Base-by-base conservation (phyloP, 352 stramenopile genomes). In the Phytophthora pluvialis region DNA sequence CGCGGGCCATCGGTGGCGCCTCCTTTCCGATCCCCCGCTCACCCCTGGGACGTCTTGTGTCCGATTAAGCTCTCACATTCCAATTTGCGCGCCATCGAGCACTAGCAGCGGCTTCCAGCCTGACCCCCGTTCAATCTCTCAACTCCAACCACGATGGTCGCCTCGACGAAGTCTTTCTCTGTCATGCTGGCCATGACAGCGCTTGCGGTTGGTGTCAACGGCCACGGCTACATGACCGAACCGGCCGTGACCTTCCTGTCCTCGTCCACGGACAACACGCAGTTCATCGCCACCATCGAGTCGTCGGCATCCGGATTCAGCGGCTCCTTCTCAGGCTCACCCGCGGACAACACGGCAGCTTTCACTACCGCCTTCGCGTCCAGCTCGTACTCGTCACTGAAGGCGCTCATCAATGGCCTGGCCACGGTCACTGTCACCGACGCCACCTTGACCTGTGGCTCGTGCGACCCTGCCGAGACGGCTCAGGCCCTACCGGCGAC, bases 241-340 rank as follows among this genome's bases (percentile, higher is more conserved):
- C 64, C 64, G 5, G 47, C 39, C 15, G 51, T 55, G 33, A 69
- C 43, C 2, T 73, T 73, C 42, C 28, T 49, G 9, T 33, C 43
- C 21, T 28, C 40, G 11, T 51, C 62, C 1, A 55, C 55, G 3
- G 64, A 73, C 52, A 36, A 42, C n/a, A 64, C 64, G 6, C 64
- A 73, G 59, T 73, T 56, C 53, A 58, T 73, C n/a, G 64, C 45
- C 11, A 65, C 64, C 3, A 73, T 73, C 31, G 45, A 73, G 32
- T 31, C 64, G 0, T 57, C 59, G 6, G 51, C 45, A 3, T 69
- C 64, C 1, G 64, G 64, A 21, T 39, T 73, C 9, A 48, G 15
- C 12, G 64, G 64, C 28, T 61, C 58, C 2, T 72, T 72, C 28
- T 64, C 57, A 21, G 48, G 43, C 5, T 39, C 59, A 3, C 64